Conservation (phyloP, 1,284 basidiomycete species). For the Peniophora sp. region DNA sequence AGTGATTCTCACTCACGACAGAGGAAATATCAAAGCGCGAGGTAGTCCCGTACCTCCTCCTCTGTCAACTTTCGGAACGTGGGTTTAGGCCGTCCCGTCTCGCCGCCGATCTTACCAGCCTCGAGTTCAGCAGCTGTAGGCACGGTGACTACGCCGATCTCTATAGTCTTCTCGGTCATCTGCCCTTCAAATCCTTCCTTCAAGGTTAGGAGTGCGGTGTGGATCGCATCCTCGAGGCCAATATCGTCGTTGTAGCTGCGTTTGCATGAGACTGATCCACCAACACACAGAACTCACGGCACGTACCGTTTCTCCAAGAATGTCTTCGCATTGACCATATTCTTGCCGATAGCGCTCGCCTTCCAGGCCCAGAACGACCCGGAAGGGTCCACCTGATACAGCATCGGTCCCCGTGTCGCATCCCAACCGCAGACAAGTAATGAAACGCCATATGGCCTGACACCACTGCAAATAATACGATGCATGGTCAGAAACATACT, state of each 20-base stretch:
- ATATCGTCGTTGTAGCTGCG: constrained; percentile 97
- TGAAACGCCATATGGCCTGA: constrained; percentile 96
- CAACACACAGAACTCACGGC: constrained; percentile 14
- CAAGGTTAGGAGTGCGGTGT: constrained; percentile 95
- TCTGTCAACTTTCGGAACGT: constrained; percentile 92
- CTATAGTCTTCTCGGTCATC: constrained; percentile 99
- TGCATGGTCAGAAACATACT: constrained; percentile 15
- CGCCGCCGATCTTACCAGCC: constrained; percentile 61
- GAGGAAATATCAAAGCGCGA: constrained; percentile 52
- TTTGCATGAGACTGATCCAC: constrained; percentile 8
- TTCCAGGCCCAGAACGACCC: constrained; percentile 99
- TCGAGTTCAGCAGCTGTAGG: constrained; percentile 74
- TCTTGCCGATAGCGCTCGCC: constrained; percentile 98
- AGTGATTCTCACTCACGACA: too few relatives aligned
- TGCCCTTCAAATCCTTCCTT: constrained; percentile 99
- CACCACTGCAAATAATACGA: constrained; percentile 57
- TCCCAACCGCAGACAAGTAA: constrained; percentile 97
- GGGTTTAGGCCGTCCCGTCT: constrained; percentile 65
- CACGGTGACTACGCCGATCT: constrained; percentile 93
- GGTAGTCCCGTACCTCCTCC: constrained; percentile 91
- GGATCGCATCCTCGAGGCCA: constrained; percentile 97
- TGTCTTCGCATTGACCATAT: constrained; percentile 99
- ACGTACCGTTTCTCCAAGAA: constrained; percentile 94
- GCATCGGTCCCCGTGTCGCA: constrained; percentile 79
- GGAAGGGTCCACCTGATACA: constrained; percentile 98